A percentile compares a stretch with the other conserved stretches of the same genome.
Conservation (phyloP, 1,284 basidiomycete genomes). For the Fomitopsis betulina region DNA sequence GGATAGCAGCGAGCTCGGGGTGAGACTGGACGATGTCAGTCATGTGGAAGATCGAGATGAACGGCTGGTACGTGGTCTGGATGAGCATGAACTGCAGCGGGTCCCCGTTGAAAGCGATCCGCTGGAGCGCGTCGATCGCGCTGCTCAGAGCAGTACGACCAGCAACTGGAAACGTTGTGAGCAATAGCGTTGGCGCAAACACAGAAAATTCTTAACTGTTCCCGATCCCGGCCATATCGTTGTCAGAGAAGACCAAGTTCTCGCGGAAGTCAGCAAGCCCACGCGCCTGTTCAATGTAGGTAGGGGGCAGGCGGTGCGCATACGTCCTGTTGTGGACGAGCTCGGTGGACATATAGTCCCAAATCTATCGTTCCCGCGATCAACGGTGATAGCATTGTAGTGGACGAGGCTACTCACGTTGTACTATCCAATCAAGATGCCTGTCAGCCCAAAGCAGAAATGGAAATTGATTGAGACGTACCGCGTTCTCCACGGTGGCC, state of each 20-base stretch:
- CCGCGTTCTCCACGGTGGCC: conserved; percentile 64
- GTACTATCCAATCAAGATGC: conserved; percentile 37
- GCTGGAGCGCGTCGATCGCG: conserved; percentile 64
- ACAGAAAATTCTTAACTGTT: conserved; percentile 45
- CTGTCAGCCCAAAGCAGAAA: conserved; percentile 4
- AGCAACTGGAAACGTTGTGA: conserved; percentile 50
- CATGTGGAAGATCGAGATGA: conserved; percentile 83
- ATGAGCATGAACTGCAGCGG: conserved; percentile 74
- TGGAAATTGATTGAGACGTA: conserved; percentile 29
- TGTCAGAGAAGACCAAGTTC: conserved; percentile 67
- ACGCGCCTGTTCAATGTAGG: conserved; percentile 64
- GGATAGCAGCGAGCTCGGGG: conserved; percentile 59
- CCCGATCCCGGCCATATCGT: conserved; percentile 59
- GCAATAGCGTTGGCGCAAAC: too few species aligned
- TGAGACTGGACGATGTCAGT: conserved; percentile 54
- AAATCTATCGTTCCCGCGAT: conserved; percentile 41
- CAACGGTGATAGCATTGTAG: neutral
- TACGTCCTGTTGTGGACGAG: conserved; percentile 78
- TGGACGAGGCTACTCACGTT: conserved; percentile 42
- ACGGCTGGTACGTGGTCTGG: conserved; percentile 83
- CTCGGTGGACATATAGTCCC: conserved; percentile 73
- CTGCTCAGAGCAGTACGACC: conserved; percentile 74
- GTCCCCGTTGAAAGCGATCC: conserved; percentile 74
- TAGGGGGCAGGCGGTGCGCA: conserved; percentile 66
- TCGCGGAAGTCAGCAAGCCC: conserved; percentile 77